phyloP scores from a whole-genome alignment of 441 rosid genomes.

The Pelargonium myrrhifolium region DNA sequence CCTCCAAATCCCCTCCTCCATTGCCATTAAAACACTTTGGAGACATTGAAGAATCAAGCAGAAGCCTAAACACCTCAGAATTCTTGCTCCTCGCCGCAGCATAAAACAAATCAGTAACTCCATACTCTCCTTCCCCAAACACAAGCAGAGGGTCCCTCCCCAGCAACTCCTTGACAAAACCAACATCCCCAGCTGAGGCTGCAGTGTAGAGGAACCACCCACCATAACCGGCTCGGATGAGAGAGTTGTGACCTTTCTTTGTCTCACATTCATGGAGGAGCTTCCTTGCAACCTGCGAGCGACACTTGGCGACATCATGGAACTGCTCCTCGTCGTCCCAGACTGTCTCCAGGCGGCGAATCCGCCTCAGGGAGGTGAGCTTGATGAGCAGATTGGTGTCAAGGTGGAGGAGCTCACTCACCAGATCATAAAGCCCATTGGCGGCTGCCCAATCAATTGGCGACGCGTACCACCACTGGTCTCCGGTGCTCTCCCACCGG shows the following conservation, averaged over 20 bases:
- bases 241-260: constrained; percentile 42
- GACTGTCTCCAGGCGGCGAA: constrained; percentile 94
- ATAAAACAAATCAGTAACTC: constrained; percentile 72
- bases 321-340: constrained; percentile 80
- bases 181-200: constrained; percentile 82
- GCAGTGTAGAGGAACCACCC: constrained; percentile 98
- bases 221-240: constrained; percentile 85
- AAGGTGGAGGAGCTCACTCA: constrained; percentile 67
- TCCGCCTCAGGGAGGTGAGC: constrained; percentile 90
- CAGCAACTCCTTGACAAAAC: constrained; percentile 54
- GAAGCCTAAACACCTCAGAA: constrained; percentile 48
- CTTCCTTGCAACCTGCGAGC: constrained; percentile 59
- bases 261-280: constrained; percentile 45
- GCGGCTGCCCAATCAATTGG: constrained; percentile 98
- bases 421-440: constrained; percentile 77
- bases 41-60: constrained; percentile 40
- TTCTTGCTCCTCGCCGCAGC: constrained; percentile 78
- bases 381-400: constrained; percentile 89
- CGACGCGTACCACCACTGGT: constrained; percentile 99
- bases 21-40: constrained; percentile 24
- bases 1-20: constrained; percentile 28
- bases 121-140: constrained; percentile 94
- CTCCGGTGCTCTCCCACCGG: constrained; percentile 98
- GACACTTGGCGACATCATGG: constrained; percentile 51
- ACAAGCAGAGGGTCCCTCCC: constrained; percentile 80